A percentile compares a stretch with the other conserved stretches of the same genome.
These are phyloP conservation scores for Blastobotrys indianensis DNA, from an alignment of 1,139 yeast species.

Conservation along the genomic window DNA sequence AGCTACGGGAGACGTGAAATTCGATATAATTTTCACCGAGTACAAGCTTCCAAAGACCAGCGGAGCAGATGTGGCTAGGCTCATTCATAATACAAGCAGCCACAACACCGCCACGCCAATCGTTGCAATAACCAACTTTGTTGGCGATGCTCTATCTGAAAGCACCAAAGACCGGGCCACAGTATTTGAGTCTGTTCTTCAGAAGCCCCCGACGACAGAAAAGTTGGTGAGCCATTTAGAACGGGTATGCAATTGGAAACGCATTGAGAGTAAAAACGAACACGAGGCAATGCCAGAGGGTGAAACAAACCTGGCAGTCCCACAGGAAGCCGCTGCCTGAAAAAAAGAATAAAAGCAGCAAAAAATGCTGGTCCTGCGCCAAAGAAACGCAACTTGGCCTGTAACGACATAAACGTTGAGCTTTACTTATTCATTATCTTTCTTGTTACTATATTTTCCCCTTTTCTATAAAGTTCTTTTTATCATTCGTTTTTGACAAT, in stretches of 20 bases:
- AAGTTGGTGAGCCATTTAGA: constrained; percentile 37
- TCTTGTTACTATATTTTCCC: background rate
- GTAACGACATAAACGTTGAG: background rate
- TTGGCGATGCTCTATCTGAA: constrained; percentile 53
- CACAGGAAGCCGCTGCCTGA: no score
- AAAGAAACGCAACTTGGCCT: no score
- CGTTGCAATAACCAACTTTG: constrained; percentile 68
- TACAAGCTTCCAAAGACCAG: constrained; percentile 55
- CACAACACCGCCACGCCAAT: constrained; percentile 72
- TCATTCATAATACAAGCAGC: constrained; percentile 71
- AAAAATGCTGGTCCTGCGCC: no score
- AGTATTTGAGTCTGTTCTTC: constrained; percentile 64
- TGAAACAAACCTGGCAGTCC: background rate
- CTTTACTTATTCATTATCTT: background rate
- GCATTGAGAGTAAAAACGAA: background rate
- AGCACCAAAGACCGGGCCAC: constrained; percentile 19
- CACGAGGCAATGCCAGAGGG: no score
- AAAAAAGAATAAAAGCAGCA: no score
- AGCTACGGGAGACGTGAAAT: constrained; percentile 77
- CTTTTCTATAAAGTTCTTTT: no score
- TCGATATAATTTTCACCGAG: constrained; percentile 79
- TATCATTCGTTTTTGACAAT: no score
- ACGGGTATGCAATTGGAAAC: constrained; percentile 31
- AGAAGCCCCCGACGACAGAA: constrained; percentile 60
- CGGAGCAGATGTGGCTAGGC: constrained; percentile 69